Conservation (phyloP, 2,329 filamentous ascomycete species). For the Blumeriella jaapii region DNA sequence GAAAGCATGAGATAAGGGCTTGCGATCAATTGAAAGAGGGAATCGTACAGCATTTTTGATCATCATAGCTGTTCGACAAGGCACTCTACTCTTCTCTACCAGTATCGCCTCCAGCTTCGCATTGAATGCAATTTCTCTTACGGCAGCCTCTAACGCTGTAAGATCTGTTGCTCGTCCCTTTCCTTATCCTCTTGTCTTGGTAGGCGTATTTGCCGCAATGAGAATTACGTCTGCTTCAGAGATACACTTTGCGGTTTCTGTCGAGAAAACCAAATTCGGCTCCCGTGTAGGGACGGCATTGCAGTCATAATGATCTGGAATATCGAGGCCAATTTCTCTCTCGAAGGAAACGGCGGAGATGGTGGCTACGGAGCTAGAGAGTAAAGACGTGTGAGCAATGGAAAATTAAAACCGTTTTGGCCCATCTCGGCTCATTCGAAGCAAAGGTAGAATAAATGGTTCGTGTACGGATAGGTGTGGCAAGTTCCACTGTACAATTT, state of each 20-base stretch:
- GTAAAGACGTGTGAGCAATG: slow-evolving; percentile 29
- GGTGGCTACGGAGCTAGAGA: slow-evolving; percentile 23
- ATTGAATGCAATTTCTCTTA: slow-evolving; percentile 52
- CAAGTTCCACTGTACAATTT: slow-evolving; percentile 65
- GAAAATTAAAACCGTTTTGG: slow-evolving; percentile 33
- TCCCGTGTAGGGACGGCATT: slow-evolving; percentile 33
- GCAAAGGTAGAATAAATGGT: slow-evolving; percentile 56
- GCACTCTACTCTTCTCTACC: slow-evolving; percentile 74
- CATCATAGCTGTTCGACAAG: slow-evolving; percentile 60
- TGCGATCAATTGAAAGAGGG: too few species aligned
- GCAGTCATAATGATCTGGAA: slow-evolving; percentile 19
- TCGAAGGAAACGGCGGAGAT: slow-evolving; percentile 26
- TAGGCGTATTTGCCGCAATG: slow-evolving; percentile 69
- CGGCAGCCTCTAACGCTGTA: slow-evolving; percentile 59
- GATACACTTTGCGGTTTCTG: slow-evolving; percentile 50
- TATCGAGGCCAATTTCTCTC: slow-evolving; percentile 26
- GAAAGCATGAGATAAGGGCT: too few species aligned
- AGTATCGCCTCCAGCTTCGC: slow-evolving; percentile 59
- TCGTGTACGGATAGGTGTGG: slow-evolving; percentile 65
- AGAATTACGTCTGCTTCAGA: slow-evolving; percentile 61
- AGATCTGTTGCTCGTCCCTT: slow-evolving; percentile 63
- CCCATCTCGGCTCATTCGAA: slow-evolving; percentile 52
- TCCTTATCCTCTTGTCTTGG: slow-evolving; percentile 58
- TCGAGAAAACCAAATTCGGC: slow-evolving; percentile 65
- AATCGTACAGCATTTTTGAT: slow-evolving; percentile 52